Base-by-base conservation (phyloP, 768 basidiomycete genomes). In the Leccinum disarticulatum region DNA sequence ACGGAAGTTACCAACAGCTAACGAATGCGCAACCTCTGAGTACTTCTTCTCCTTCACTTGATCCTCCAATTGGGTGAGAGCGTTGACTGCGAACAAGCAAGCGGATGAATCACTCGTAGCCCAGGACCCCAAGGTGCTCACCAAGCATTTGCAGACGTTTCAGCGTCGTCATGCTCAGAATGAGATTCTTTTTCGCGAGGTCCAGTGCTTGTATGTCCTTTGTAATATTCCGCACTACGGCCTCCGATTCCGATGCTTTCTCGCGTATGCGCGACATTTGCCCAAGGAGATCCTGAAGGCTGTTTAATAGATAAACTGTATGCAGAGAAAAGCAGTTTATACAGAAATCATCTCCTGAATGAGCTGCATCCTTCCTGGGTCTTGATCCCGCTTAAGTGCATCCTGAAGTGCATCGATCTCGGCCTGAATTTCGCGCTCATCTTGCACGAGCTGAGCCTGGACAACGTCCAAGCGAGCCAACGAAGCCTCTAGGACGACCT, bases 341-440 rank as follows among this genome's bases (percentile, higher is more conserved):
- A 98, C 96, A 22, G 90, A 94, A 56, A 99, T 98, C 84, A 97
- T 93, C 73, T 93, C 93, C 73, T 98, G 97, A 33, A 97, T 94
- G 54, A 87, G 77, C 56, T 89, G 87, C 90, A 98, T 95, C 65
- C 87, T 81, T 56, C 85, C 84, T n/a, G 90, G 91, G 74, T 95
- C 90, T 72, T 96, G 94, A 64, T 91, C 90, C 13, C 75, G 77
- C 64, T 80, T 80, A 56, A 98, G 75, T 69, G 92, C 86, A 27
- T 74, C 77, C 61, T 87, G 83, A 56, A 98, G 78, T 10, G 74
- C 62, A 54, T 86, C 79, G 48, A 97, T 88, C 76, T 95, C 91
- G 19, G 77, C 75, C 68, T 88, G 86, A 30, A 96, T 75, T 53
- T 84, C 81, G 28, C 79, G 76, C 59, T 93, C 91, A 58, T 87